Evolutionary conservation across 805 yeast genomes (phyloP), one percentile per base, ranked within the genome.

Genomic region (Wickerhamomyces canadensis): DNA sequence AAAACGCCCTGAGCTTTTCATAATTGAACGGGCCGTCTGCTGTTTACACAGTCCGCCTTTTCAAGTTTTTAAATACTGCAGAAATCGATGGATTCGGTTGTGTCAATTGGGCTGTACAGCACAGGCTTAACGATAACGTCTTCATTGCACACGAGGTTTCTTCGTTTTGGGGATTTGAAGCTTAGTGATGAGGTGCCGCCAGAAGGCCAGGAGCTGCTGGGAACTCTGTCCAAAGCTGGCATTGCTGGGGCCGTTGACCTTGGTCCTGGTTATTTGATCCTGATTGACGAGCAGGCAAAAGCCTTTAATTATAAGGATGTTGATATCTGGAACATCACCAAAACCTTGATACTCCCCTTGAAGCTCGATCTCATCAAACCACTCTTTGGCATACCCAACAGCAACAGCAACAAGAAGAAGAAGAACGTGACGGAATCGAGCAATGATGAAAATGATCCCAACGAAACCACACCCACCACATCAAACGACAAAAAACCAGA

Each of bases 251-350:
- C 35, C 19, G 51, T 49, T 14, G 41, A 38, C 8, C 31, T 54
- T 7, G 59, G 56, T 1, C 57, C 59, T 2, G 57, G 57, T 4
- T 54, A 45, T 32, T 39, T 54, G 12, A 28, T 51, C 0, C 27
- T 43, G 12, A 42, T 53, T 13, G 37, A 43, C 3, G 31, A 47
- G 5, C 45, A 46, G 26, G 35, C 38, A 13, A 31, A 36, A 1
- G 52, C 41, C 3, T 52, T 53, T 22, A 21, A 33, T 13, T 31
- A 40, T 19, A 34, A 41, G 5, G 39, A 38, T 2, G 42, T 44
- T 4, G 38, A 41, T 5, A 45, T 55, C 4, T 43, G 46, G 44
- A 45, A 45, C 27, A 40, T 55, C n/a, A 35, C 37, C 6, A 43
- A 40, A 25, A 28, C 41, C 3, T n/a, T 44, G n/a, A 44, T 52